Evolutionary conservation across 2,329 filamentous ascomycete genomes (phyloP).

Genomic region (Pseudopithomyces maydicus): DNA sequence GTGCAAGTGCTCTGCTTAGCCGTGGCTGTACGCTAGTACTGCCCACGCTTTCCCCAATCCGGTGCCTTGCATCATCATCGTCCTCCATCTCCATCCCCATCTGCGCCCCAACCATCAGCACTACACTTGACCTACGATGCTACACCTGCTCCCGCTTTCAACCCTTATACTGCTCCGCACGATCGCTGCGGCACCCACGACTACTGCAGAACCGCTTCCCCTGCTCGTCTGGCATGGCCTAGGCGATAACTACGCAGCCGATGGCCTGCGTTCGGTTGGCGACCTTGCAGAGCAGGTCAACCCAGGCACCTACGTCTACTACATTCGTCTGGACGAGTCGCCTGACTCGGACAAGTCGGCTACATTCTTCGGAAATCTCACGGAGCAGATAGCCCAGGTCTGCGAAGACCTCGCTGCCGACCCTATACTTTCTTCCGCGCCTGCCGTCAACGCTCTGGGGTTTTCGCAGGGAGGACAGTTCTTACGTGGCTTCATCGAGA

Average conservation of each 20-base stretch:
- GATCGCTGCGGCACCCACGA: constrained; percentile 19
- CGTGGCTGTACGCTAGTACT: too few relatives aligned
- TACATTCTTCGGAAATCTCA: constrained; percentile 91
- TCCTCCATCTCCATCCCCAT: not conserved
- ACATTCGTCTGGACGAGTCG: constrained; percentile 72
- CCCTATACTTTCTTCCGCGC: constrained; percentile 79
- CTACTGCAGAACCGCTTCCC: constrained; percentile 63
- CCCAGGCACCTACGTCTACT: constrained; percentile 84
- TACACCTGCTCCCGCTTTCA: constrained; percentile 26
- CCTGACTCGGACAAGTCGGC: constrained; percentile 74
- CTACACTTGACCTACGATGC: constrained; percentile 20
- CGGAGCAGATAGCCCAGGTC: constrained; percentile 74
- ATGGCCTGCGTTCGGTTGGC: constrained; percentile 74
- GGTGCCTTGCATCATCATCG: constrained; percentile 24
- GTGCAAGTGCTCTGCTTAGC: too few relatives aligned
- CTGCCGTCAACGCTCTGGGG: constrained; percentile 86
- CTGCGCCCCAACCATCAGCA: constrained; percentile 5
- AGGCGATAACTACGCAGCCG: constrained; percentile 75
- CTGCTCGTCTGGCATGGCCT: constrained; percentile 93
- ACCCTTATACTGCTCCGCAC: constrained; percentile 25
- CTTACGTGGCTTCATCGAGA: constrained; percentile 86
- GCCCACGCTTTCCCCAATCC: constrained; percentile 9
- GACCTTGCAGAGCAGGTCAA: constrained; percentile 73
- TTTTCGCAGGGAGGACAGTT: constrained; percentile 98
- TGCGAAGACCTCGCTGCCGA: constrained; percentile 78